Conservation (phyloP, 2,329 filamentous ascomycete species). For the Huntiella abstrusa region DNA sequence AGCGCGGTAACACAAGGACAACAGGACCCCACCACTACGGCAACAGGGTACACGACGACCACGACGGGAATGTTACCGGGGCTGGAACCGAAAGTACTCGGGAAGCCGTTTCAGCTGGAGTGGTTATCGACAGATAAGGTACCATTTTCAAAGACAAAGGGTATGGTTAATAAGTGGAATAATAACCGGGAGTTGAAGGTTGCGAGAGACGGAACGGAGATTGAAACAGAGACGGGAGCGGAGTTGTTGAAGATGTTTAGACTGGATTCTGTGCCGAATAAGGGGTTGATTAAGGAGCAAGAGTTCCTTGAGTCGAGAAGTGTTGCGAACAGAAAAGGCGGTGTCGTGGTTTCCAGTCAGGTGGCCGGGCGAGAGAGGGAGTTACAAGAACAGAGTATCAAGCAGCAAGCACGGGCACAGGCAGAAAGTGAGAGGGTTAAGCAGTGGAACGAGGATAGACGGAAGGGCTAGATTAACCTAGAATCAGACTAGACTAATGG, state of each 20-base stretch:
- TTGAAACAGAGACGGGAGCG: conserved; percentile 66
- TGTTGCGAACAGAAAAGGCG: not conserved
- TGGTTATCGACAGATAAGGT: conserved; percentile 73
- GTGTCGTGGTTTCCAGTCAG: no score
- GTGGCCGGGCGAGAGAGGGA: no score
- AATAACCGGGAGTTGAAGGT: conserved; percentile 92
- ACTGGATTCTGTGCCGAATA: not conserved
- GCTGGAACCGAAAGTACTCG: conserved; percentile 17
- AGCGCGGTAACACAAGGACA: conserved; percentile 19
- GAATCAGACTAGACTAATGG: not conserved
- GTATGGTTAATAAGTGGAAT: conserved; percentile 85
- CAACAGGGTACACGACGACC: not conserved
- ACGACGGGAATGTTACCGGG: not conserved
- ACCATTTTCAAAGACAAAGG: conserved; percentile 76
- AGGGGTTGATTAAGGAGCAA: not conserved
- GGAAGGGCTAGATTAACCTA: no score
- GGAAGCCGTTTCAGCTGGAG: conserved; percentile 77
- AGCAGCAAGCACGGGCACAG: no score
- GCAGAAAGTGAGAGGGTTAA: no score
- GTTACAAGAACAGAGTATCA: no score
- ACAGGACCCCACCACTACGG: conserved; percentile 10
- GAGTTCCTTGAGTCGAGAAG: not conserved
- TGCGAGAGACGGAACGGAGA: conserved; percentile 79
- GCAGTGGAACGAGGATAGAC: no score
- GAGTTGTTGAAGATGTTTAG: conserved; percentile 62